Evolutionary conservation across 305 asterid species (phyloP).

Genomic region (Withania somnifera): DNA sequence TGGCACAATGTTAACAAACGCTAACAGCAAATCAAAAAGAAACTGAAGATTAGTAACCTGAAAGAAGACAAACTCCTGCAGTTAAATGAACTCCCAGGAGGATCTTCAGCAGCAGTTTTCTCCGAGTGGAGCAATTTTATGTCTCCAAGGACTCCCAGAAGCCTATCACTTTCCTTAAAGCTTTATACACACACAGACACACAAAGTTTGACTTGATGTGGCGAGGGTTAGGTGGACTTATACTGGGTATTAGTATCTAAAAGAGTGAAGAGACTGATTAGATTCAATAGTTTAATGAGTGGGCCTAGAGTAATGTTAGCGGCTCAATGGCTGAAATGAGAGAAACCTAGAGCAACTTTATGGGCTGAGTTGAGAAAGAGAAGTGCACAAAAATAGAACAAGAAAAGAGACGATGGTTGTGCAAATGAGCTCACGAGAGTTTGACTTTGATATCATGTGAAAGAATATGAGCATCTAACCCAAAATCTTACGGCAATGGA

Average conservation of each 20-base stretch:
- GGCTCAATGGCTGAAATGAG: background rate
- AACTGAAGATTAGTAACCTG: background rate
- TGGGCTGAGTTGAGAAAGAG: background rate
- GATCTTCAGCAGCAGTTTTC: background rate
- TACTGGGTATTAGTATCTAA: background rate
- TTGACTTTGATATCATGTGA: background rate
- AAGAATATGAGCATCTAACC: background rate
- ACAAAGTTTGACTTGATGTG: background rate
- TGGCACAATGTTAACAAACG: background rate
- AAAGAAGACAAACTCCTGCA: constrained; percentile 1
- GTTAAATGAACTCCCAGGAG: background rate
- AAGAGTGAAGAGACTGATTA: background rate
- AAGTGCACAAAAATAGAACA: background rate
- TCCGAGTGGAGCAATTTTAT: background rate
- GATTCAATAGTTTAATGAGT: background rate
- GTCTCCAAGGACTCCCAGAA: background rate
- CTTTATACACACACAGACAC: background rate
- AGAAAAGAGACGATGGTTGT: background rate
- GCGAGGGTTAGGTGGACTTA: background rate
- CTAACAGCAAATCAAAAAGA: background rate
- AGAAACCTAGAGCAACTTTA: background rate
- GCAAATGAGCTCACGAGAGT: background rate
- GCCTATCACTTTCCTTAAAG: background rate
- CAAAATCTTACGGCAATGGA: background rate
- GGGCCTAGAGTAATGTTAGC: background rate